Conservation (phyloP, 768 basidiomycete genomes). For the Leccinum longicurvipes region DNA sequence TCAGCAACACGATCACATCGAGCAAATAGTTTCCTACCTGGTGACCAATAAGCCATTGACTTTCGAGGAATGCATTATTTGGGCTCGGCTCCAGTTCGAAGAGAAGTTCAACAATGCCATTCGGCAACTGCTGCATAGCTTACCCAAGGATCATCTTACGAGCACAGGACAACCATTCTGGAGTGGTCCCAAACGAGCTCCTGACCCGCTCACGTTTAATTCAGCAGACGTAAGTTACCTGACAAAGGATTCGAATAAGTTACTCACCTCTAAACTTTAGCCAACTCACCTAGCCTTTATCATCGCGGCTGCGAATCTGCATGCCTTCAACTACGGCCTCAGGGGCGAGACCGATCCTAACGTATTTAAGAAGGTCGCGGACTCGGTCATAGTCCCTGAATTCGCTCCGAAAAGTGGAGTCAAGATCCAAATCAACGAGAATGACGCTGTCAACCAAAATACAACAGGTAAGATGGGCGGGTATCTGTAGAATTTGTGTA, state of each 20-base stretch:
- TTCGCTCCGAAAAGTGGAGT: constrained; percentile 93
- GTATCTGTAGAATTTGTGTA: neutral
- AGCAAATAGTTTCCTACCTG: constrained; percentile 84
- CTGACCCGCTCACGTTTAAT: constrained; percentile 85
- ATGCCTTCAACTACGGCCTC: constrained; percentile 97
- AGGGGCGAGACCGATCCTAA: constrained; percentile 80
- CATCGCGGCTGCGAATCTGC: constrained; percentile 91
- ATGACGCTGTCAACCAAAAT: constrained; percentile 73
- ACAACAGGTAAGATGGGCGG: constrained; percentile 19
- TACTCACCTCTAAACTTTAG: constrained; percentile 39
- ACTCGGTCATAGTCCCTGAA: constrained; percentile 81
- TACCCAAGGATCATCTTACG: constrained; percentile 92
- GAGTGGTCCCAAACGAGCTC: constrained; percentile 98
- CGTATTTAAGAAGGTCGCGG: constrained; percentile 80
- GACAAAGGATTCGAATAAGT: constrained; percentile 1
- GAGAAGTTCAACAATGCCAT: constrained; percentile 91
- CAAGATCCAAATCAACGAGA: constrained; percentile 91
- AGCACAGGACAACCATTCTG: constrained; percentile 96
- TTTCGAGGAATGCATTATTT: constrained; percentile 95
- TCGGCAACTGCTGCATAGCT: constrained; percentile 85
- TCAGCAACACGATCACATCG: constrained; percentile 85
- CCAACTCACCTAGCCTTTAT: constrained; percentile 84
- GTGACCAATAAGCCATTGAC: constrained; percentile 92
- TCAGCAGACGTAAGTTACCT: constrained; percentile 69
- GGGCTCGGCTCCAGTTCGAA: constrained; percentile 96